Percentiles rank a stretch among this genome's conserved stretches.
These are phyloP conservation scores for Claviceps capensis DNA, from an alignment of 2,329 filamentous ascomycete species.

Conservation along the genomic window DNA sequence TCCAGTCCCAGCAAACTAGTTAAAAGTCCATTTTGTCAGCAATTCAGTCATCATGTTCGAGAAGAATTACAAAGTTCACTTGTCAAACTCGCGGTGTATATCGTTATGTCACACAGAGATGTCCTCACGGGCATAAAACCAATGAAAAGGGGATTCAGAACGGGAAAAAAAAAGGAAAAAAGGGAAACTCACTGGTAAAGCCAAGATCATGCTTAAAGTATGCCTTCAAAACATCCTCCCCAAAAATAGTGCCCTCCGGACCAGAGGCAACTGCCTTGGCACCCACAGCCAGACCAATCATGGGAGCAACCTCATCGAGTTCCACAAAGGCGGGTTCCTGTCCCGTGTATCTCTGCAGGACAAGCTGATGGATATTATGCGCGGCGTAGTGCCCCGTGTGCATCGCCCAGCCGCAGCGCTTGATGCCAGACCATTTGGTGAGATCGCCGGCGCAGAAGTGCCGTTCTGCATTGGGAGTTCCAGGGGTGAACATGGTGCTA, in stretches of 20 bases:
- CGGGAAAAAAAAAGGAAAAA: neutral
- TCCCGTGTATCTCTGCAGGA: slow-evolving; percentile 29
- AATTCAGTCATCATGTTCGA: neutral
- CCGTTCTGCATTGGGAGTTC: slow-evolving; percentile 38
- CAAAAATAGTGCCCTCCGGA: slow-evolving; percentile 42
- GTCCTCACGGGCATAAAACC: neutral
- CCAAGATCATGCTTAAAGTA: slow-evolving; percentile 60
- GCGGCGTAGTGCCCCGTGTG: slow-evolving; percentile 55
- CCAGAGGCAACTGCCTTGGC: slow-evolving; percentile 53
- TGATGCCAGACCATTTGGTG: slow-evolving; percentile 61
- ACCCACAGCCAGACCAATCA: slow-evolving; percentile 60
- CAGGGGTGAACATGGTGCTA: slow-evolving; percentile 27
- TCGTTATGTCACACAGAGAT: no score
- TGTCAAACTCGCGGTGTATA: no score
- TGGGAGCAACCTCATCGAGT: slow-evolving; percentile 41
- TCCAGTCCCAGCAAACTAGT: slow-evolving; percentile 41
- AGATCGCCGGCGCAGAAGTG: slow-evolving; percentile 63
- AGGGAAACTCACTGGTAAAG: slow-evolving; percentile 39
- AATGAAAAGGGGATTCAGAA: neutral
- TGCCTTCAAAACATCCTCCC: slow-evolving; percentile 46
- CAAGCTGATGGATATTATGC: slow-evolving; percentile 52
- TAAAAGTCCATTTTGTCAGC: neutral
- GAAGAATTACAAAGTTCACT: neutral
- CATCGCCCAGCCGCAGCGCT: slow-evolving; percentile 65
- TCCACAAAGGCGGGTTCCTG: slow-evolving; percentile 31